Conservation (phyloP, 2,329 filamentous ascomycete genomes). For the Nannizziopsis barbatae region DNA sequence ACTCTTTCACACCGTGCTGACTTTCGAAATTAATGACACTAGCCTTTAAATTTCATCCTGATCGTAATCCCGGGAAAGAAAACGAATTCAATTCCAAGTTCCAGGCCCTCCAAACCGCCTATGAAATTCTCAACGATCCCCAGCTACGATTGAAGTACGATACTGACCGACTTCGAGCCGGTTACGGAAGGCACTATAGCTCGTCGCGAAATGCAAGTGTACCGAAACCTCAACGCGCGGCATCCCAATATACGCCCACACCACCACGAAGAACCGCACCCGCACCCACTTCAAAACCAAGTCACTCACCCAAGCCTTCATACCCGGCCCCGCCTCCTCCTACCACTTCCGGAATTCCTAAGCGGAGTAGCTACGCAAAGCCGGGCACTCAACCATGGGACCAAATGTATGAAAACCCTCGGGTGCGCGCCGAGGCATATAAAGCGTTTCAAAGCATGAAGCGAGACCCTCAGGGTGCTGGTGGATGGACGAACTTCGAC, state of each 20-base stretch:
- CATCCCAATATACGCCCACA: slow-evolving; percentile 14
- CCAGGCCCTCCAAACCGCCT: slow-evolving; percentile 73
- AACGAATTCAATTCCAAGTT: slow-evolving; percentile 70
- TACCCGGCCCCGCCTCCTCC: slow-evolving; percentile 19
- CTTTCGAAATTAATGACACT: neutral
- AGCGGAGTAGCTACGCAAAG: slow-evolving; percentile 33
- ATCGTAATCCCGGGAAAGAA: slow-evolving; percentile 76
- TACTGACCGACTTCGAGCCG: slow-evolving; percentile 45
- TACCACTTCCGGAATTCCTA: slow-evolving; percentile 29
- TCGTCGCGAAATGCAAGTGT: slow-evolving; percentile 16
- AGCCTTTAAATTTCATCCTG: slow-evolving; percentile 80
- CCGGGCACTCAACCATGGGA: slow-evolving; percentile 32
- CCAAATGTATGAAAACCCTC: slow-evolving; percentile 29
- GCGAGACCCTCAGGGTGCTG: slow-evolving; percentile 8
- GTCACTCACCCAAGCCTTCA: slow-evolving; percentile 5
- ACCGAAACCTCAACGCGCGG: slow-evolving; percentile 18
- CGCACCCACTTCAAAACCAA: slow-evolving; percentile 4
- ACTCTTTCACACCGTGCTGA: neutral
- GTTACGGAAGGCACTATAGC: slow-evolving; percentile 25
- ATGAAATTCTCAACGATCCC: slow-evolving; percentile 60
- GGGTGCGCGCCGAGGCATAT: slow-evolving; percentile 36
- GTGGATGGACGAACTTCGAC: slow-evolving; percentile 34
- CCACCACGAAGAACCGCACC: slow-evolving; percentile 17
- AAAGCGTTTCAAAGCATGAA: slow-evolving; percentile 39
- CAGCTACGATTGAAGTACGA: slow-evolving; percentile 52